Base-by-base conservation (phyloP, 345 rosid species). In the Trapa incisa region DNA sequence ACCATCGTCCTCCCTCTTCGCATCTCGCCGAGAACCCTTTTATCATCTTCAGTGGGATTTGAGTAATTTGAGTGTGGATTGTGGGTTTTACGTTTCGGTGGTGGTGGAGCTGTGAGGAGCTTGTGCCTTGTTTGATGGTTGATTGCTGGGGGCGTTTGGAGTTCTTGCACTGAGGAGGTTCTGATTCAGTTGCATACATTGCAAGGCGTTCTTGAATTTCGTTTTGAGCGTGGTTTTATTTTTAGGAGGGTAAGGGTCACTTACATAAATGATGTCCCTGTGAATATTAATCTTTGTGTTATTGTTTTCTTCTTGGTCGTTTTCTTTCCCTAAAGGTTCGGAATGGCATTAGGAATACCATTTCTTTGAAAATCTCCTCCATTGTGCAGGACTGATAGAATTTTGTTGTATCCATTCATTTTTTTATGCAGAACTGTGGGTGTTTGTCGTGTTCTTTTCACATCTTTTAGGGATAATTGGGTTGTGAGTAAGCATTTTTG, bases 41-140 rank as follows among this genome's bases (percentile, higher is more conserved):
- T n/a, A 4, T 53, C 1, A 45, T 7, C 48, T 45, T 6, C 13
- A 45, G 48, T 45, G 6, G 48, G 48, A 45, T 45, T 45, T 4
- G 13, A 11, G 48, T 2, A 45, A 6, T 45, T 45, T 7, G 13
- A 45, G 11, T 45, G 2, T 45, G 48, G 48, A 63, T 76, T 38
- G 52, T 77, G 78, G 78, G 72, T 66, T 29, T 48, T 35, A 32
- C 14, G 56, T 50, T 48, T 8, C 57, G 38, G 37, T 54, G 65
- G 48, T 61, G 45, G 41, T 47, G 65, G 56, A 54, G 50, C 68
- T 35, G 38, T 32, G 4, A 10, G 38, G 64, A 22, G 37, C 38
- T 1, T 60, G 6, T 37, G 15, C 11, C 15, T 37, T 35, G 64
- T 60, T 60, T 35, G 11, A 37, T 60, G 15, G 3, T 60, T 37